Evolutionary conservation across 306 rosid genomes (phyloP).

Genomic region (Medicago arabica): DNA sequence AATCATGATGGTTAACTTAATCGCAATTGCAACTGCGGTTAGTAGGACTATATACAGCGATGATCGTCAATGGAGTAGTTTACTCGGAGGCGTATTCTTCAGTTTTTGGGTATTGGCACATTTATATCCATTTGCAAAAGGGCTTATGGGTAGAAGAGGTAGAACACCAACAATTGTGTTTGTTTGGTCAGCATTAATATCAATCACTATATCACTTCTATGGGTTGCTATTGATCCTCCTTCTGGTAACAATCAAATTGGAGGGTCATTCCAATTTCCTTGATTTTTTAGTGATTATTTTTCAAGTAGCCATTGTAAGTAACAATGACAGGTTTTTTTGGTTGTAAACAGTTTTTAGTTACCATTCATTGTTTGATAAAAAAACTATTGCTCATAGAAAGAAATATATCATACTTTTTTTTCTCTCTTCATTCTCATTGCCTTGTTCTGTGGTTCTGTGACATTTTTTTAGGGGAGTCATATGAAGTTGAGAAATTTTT

Average conservation of each 20-base stretch:
- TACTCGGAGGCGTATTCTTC: constrained; percentile 77
- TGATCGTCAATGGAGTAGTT: constrained; percentile 56
- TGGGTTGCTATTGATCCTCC: constrained; percentile 87
- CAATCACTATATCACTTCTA: constrained; percentile 76
- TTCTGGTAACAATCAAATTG: constrained; percentile 57
- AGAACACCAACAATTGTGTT: constrained; percentile 72
- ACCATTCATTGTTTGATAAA: constrained; percentile 37
- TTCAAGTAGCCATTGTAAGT: constrained; percentile 48
- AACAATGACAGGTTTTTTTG: constrained; percentile 29
- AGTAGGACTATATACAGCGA: constrained; percentile 66
- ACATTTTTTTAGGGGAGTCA: not conserved
- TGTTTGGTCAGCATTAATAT: constrained; percentile 79
- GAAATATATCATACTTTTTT: constrained; percentile 31
- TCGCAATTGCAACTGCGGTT: constrained; percentile 62
- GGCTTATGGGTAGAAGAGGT: constrained; percentile 79
- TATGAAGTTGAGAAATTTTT: not conserved
- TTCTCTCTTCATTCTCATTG: too few relatives aligned
- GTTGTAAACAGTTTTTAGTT: constrained; percentile 35
- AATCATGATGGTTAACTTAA: constrained; percentile 71
- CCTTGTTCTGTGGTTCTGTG: not conserved
- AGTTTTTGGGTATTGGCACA: constrained; percentile 85
- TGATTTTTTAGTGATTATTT: constrained; percentile 47
- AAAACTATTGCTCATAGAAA: constrained; percentile 31
- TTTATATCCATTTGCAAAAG: constrained; percentile 79
- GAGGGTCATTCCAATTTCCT: constrained; percentile 76